Percentiles rank a stretch among this genome's conserved stretches.
Conservation (phyloP, 495 filamentous ascomycete species). For the Stereocaulon alpinum region DNA sequence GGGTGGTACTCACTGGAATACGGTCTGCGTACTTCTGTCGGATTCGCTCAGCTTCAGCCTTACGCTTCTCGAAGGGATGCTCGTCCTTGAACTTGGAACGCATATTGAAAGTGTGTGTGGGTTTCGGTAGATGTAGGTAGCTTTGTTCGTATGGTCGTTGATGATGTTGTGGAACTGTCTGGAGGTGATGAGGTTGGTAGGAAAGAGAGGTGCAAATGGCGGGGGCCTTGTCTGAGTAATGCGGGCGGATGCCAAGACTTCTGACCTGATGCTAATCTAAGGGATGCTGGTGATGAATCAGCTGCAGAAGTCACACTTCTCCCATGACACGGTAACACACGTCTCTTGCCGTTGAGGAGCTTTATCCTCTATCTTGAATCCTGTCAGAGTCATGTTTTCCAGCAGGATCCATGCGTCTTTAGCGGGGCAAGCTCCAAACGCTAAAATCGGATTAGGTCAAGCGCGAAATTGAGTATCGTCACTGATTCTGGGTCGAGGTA, state of each 20-base stretch:
- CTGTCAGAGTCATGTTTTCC: background rate
- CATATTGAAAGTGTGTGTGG: constrained; percentile 48
- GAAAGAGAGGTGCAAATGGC: constrained; percentile 4
- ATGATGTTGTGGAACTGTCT: constrained; percentile 1
- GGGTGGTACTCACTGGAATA: constrained; percentile 70
- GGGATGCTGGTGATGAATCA: background rate
- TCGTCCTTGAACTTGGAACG: constrained; percentile 99
- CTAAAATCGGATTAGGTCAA: background rate
- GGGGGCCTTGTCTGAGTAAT: constrained; percentile 5
- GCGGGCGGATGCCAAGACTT: background rate
- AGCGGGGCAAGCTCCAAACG: background rate
- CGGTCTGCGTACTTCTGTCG: constrained; percentile 98
- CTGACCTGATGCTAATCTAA: background rate
- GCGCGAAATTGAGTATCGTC: background rate
- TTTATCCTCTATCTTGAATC: background rate
- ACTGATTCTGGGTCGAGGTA: background rate
- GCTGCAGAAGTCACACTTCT: constrained; percentile 4
- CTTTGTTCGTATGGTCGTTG: constrained; percentile 2
- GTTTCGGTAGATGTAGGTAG: constrained; percentile 25
- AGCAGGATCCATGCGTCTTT: background rate
- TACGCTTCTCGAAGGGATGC: constrained; percentile 97
- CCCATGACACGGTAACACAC: background rate
- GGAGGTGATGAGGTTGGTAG: constrained; percentile 15
- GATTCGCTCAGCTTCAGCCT: constrained; percentile 98
- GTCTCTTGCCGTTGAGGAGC: background rate